Evolutionary conservation across 2,329 filamentous ascomycete genomes (phyloP), one percentile per base, ranked within the genome.

Genomic region (Verticillium dahliae): DNA sequence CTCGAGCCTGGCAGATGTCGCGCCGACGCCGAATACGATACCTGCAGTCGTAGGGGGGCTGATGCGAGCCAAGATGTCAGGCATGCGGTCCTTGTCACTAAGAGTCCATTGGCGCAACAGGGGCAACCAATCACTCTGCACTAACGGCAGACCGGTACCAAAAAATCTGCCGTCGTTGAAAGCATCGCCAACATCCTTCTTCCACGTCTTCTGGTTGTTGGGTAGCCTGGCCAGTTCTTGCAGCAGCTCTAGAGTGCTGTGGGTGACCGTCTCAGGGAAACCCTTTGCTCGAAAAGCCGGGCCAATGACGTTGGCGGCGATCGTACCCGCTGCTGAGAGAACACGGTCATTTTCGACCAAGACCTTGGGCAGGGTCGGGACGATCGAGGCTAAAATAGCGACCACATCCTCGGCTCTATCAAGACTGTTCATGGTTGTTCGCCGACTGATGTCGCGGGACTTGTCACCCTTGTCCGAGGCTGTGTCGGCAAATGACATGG

Each of bases 1-100:
- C 75, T 99, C 95, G n/a, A 96, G 84, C 62, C 95, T 85, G 39
- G 95, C 95, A 54, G 93, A 96, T 27, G 91, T 92, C 6, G 95
- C 95, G 11, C 96, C 96, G 0, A 99, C 95, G n/a, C 95, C 95
- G 70, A 99, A 99, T 72, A 99, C 94, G 67, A 99, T 96, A 9
- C 95, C 95, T 0, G 96, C 95, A 14, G 93, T 94, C 1, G 93
- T 92, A 6, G 95, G 95, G 4, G 93, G 85, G 6, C 88, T 88
- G 64, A 99, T 84, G 22, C 92, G 89, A 41, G 85, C 81, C 9
- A 98, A 76, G 4, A 97, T 79, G 64, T 99, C 95, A 0, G 88
- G 80, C 76, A 99, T 84, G 56, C 90, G 87, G 61, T 97, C 93
- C 75, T 96, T 97, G 73, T 99, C 95, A 15, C 85, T 85, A 14